Evolutionary conservation across 2,329 filamentous ascomycete genomes (phyloP), one percentile per base, ranked within the genome.

Genomic region (Aspergillus arachidicola): DNA sequence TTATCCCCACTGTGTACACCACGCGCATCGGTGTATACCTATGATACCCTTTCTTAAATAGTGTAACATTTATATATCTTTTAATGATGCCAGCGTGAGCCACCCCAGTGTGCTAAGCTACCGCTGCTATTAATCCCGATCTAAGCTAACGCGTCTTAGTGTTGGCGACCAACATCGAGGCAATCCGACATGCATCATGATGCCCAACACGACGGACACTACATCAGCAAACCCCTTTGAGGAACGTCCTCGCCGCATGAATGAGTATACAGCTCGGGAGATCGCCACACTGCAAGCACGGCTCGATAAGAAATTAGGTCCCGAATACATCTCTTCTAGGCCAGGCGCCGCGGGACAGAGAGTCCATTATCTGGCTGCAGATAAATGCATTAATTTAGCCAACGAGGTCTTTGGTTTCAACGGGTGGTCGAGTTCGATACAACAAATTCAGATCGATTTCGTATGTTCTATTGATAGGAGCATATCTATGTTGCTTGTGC

Each of bases 351-450:
- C 89, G 11, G 94, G 94, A 57, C 87, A 90, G 67, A 94, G 91
- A 75, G 91, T 99, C 21, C 93, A 96, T 76, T 99, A 99, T 79
- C 85, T 99, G 58, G 89, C 93, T n/a, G 94, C 93, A 1, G 94
- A 98, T 75, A 99, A 99, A 81, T 94, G 91, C 74, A 99, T 99
- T 76, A 91, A 92, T 62, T 89, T 97, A 58, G 94, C 94, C 59
- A 97, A 97, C 73, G 92, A 97, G 76, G 89, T 97, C 1, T 97
- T 97, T 80, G 94, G 94, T 11, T 97, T 97, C 83, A 97, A 97
- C 79, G 94, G 94, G 71, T 99, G 95, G 95, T 97, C 92, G 11
- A 96, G 92, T 61, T 91, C 91, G n/a, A 95, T 99, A 64, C 92
- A 94, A 74, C 93, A 96, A 74, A 91, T 97, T 43, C 91, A 96